Conservation (phyloP, 2,329 filamentous ascomycete species). For the Chalaropsis ovoidea region DNA sequence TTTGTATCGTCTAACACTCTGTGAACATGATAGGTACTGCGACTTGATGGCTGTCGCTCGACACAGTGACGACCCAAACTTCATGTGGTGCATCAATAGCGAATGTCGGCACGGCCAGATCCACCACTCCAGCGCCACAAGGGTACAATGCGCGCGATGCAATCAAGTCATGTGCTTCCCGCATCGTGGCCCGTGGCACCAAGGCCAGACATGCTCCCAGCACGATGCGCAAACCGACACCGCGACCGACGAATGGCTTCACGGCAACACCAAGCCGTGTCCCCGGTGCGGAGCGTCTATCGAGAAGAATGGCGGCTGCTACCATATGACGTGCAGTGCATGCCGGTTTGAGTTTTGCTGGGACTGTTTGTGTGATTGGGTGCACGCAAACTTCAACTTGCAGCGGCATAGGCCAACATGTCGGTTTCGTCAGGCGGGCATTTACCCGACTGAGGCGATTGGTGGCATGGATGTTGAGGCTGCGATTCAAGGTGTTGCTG, state of each 20-base stretch:
- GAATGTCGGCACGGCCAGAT: conserved; percentile 58
- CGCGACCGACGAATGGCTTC: conserved; percentile 5
- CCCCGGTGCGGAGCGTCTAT: neutral
- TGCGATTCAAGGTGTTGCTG: neutral
- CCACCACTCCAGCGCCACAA: conserved; percentile 57
- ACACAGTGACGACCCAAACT: conserved; percentile 50
- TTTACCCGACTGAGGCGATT: neutral
- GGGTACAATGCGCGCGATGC: conserved; percentile 50
- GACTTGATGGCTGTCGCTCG: neutral
- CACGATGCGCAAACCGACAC: neutral
- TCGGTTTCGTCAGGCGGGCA: neutral
- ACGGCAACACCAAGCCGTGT: neutral
- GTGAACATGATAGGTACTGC: neutral
- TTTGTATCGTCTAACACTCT: neutral
- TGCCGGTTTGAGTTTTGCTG: conserved; percentile 9
- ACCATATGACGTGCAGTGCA: conserved; percentile 9
- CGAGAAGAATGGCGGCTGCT: conserved; percentile 16
- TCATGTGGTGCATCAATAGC: conserved; percentile 64
- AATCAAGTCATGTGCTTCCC: conserved; percentile 7
- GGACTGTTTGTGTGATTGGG: conserved; percentile 7
- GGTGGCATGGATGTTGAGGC: neutral
- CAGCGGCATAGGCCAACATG: conserved; percentile 20
- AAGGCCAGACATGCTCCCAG: conserved; percentile 2
- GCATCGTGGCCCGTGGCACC: conserved; percentile 16
- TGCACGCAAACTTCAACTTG: neutral